Evolutionary conservation across 352 stramenopile species (phyloP), one percentile per base, ranked within the genome.

Genomic region (Achlya hypogyna): DNA sequence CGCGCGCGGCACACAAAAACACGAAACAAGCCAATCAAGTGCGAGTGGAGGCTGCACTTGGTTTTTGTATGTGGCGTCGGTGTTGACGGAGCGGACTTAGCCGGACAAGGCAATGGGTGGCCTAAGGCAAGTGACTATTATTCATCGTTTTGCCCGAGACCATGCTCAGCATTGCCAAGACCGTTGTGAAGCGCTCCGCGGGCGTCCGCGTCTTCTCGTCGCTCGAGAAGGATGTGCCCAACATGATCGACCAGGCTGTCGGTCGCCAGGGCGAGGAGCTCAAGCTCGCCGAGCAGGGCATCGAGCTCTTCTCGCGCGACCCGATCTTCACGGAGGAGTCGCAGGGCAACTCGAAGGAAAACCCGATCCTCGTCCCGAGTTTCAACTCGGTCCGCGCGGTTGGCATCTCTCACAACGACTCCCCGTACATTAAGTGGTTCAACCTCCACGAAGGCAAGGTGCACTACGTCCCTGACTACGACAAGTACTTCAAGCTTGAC

Each of bases 401-500:
- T 43, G 86, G 86, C 64, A 79, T 94, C 67, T 90, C 86, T 66
- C 86, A 94, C 78, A 94, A 94, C 73, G 86, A 94, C 75, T 86
- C 86, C 63, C 90, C 82, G 64, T 94, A 94, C 75, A 71, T 94
- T 42, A 89, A 87, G 75, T 94, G 81, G 79, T 94, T 94, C 74
- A 94, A 82, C 71, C 75, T 94, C 68, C 75, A 78, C 53, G 88
- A 94, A 81, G 86, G 84, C 75, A 88, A 93, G 78, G 79, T 91
- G 62, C 79, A 92, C 80, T 87, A 94, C 75, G 74, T 94, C 67
- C 86, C 86, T 58, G 72, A 78, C 71, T 88, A 92, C 70, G 82
- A 90, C 72, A 94, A 94, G 84, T 94, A 94, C 77, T 94, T 94
- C 78, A 75, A 88, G 86, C 77, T 94, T 32, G 91, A 93, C 81